Conservation (phyloP, 257 asterid species). For the Scutellaria baicalensis region DNA sequence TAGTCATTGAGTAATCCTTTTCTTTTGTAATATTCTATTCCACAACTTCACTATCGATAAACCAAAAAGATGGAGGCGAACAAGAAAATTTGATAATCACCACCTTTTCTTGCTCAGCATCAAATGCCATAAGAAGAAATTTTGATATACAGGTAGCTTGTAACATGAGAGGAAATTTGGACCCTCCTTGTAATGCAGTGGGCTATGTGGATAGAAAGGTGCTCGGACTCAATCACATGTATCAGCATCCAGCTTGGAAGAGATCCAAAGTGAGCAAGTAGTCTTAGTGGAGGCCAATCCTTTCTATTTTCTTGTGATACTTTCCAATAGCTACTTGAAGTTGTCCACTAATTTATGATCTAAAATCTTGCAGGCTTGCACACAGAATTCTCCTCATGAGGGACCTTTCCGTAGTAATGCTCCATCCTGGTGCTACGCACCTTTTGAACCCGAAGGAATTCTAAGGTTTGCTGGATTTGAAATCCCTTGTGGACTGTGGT, state of each 20-base stretch:
- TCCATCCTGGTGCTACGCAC: constrained; percentile 70
- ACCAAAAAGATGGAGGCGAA: background rate
- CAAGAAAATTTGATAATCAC: background rate
- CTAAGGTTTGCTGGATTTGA: constrained; percentile 37
- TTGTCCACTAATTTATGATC: background rate
- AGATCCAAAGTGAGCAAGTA: constrained; percentile 51
- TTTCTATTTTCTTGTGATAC: background rate
- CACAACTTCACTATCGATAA: background rate
- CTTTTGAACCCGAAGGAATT: constrained; percentile 83
- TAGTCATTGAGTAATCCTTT: background rate
- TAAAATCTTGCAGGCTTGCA: constrained; percentile 51
- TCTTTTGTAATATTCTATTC: background rate
- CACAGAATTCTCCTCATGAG: constrained; percentile 47
- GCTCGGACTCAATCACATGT: constrained; percentile 68
- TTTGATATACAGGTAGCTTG: constrained; percentile 43
- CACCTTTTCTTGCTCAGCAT: background rate
- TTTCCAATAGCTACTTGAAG: background rate
- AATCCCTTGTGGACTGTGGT: no score
- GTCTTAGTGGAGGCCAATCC: background rate
- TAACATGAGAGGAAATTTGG: constrained; percentile 51
- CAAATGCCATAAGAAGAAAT: background rate
- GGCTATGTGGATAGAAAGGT: constrained; percentile 64
- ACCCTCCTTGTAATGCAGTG: constrained; percentile 79
- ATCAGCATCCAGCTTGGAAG: constrained; percentile 75
- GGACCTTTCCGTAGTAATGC: constrained; percentile 64